These are phyloP conservation scores for Cadophora gregata DNA, from an alignment of 2,329 filamentous ascomycete species.

Conservation along the genomic window DNA sequence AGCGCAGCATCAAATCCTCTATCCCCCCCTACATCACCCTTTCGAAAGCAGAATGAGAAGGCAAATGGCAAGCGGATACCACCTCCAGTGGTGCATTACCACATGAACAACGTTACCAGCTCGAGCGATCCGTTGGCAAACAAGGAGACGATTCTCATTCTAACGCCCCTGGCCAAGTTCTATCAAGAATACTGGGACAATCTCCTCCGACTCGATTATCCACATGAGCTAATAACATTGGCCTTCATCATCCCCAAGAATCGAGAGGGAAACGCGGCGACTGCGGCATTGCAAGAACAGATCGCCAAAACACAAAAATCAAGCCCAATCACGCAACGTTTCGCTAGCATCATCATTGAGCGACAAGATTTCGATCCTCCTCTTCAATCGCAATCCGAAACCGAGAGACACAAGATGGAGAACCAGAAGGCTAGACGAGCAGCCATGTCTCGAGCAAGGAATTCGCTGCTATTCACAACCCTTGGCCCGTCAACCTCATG, in stretches of 20 bases:
- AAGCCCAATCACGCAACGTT: conserved; percentile 79
- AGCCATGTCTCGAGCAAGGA: conserved; percentile 91
- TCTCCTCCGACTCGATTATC: conserved; percentile 80
- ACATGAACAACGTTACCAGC: conserved; percentile 93
- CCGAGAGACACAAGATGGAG: conserved; percentile 87
- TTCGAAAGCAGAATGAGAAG: conserved; percentile 68
- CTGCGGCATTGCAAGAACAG: conserved; percentile 79
- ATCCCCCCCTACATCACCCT: conserved; percentile 76
- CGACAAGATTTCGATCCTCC: conserved; percentile 93
- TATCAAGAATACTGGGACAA: conserved; percentile 98
- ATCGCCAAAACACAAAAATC: conserved; percentile 82
- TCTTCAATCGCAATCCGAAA: conserved; percentile 79
- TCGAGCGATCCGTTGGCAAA: conserved; percentile 77
- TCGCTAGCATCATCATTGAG: conserved; percentile 92
- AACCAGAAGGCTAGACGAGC: conserved; percentile 87
- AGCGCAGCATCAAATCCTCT: conserved; percentile 70
- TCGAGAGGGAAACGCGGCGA: conserved; percentile 88
- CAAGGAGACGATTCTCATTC: conserved; percentile 84
- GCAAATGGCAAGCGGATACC: conserved; percentile 61
- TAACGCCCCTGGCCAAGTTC: conserved; percentile 92
- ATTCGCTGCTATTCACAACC: conserved; percentile 94
- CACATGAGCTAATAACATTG: conserved; percentile 91
- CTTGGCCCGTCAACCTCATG: conserved; percentile 89
- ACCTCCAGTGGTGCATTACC: conserved; percentile 89
- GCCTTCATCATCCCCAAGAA: conserved; percentile 97